Conservation (phyloP, 2,329 filamentous ascomycete genomes). For the Rhytidhysteron rufulum region DNA sequence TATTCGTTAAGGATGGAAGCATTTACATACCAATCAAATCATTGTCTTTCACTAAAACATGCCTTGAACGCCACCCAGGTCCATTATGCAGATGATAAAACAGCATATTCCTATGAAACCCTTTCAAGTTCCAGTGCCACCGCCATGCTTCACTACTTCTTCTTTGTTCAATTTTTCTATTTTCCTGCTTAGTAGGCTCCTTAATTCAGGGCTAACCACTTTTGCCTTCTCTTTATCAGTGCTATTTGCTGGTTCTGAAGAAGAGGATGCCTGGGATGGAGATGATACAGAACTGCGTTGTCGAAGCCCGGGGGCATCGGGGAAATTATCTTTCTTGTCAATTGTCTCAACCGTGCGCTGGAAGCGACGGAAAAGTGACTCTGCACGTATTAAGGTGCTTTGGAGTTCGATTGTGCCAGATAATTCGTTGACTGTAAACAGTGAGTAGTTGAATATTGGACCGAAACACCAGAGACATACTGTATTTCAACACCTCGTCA, state of each 20-base stretch:
- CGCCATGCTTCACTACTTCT: constrained; percentile 37
- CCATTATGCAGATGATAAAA: background rate
- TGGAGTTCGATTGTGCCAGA: constrained; percentile 89
- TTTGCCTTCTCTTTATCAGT: constrained; percentile 37
- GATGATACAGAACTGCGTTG: constrained; percentile 44
- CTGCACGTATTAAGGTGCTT: constrained; percentile 80
- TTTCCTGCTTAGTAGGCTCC: constrained; percentile 58
- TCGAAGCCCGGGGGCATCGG: constrained; percentile 48
- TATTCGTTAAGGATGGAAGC: too few species aligned
- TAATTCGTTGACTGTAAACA: constrained; percentile 76
- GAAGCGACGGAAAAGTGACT: constrained; percentile 83
- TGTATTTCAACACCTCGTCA: constrained; percentile 95
- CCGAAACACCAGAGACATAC: constrained; percentile 56
- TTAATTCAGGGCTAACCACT: constrained; percentile 61
- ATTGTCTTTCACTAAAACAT: too few species aligned
- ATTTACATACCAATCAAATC: too few species aligned
- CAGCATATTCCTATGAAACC: background rate
- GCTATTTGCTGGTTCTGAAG: constrained; percentile 22
- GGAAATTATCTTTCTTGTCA: constrained; percentile 87
- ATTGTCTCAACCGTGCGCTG: constrained; percentile 84
- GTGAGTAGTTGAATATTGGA: constrained; percentile 7
- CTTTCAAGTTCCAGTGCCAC: constrained; percentile 25
- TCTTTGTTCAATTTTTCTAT: constrained; percentile 50
- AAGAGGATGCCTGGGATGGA: constrained; percentile 14
- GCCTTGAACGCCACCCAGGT: background rate